A percentile compares a stretch with the other conserved stretches of the same genome.
phyloP scores from a whole-genome alignment of 2,329 filamentous ascomycete genomes.

The Claviceps sp. region DNA sequence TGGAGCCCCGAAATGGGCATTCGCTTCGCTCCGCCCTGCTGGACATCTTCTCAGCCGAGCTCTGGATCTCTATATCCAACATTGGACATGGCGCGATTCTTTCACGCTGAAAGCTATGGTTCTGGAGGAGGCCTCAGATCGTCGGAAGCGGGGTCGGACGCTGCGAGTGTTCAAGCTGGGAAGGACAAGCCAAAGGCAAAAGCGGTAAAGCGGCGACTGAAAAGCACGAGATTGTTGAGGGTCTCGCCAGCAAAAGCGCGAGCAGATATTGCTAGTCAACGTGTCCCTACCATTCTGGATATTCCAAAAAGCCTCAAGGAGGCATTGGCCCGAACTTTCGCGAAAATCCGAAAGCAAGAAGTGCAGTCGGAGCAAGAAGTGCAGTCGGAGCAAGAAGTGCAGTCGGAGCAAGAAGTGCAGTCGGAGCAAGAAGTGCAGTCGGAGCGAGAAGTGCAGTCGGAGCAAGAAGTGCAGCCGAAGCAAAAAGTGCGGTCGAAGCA shows the following conservation, averaged over 20 bases:
- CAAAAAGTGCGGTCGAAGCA: too few species aligned
- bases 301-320: not conserved
- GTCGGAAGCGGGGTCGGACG: not conserved
- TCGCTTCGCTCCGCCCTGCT: conserved; percentile 12
- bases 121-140: not conserved
- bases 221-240: not conserved
- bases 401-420: too few species aligned
- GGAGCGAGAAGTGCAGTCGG: not conserved
- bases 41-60: conserved; percentile 9
- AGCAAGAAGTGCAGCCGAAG: too few species aligned
- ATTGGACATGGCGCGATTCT: conserved; percentile 15
- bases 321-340: not conserved
- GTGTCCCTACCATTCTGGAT: not conserved
- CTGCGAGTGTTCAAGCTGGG: not conserved
- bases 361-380: too few species aligned
- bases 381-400: too few species aligned
- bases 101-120: conserved; percentile 9
- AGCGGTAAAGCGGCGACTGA: not conserved
- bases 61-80: conserved; percentile 12
- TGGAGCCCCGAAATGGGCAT: conserved; percentile 20
- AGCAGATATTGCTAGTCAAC: not conserved
- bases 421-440: too few species aligned
- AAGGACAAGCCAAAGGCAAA: not conserved
- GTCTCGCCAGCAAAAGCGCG: not conserved
- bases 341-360: too few species aligned